A percentile compares a stretch with the other conserved stretches of the same genome.
Conservation (phyloP, 1,284 basidiomycete species). For the Ceratobasidium theobromae region DNA sequence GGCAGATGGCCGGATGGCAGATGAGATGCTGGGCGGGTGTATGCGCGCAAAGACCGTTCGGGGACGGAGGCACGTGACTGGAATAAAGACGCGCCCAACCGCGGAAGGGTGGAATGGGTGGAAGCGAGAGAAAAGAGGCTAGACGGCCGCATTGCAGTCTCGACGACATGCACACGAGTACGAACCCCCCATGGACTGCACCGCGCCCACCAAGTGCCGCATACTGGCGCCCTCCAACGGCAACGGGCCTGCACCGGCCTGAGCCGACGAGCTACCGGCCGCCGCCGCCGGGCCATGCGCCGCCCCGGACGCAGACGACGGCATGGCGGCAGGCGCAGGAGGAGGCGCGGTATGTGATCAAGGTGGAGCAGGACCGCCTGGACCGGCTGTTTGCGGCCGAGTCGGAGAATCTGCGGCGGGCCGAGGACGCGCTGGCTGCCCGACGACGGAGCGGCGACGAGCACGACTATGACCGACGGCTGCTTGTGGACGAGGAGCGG, state of each 20-base stretch:
- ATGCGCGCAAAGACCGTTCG: neutral
- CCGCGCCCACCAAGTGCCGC: slow-evolving; percentile 5
- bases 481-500: neutral
- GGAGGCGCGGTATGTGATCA: slow-evolving; percentile 17
- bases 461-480: neutral
- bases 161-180: slow-evolving; percentile 20
- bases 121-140: too few relatives aligned
- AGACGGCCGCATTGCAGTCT: too few relatives aligned
- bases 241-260: slow-evolving; percentile 10
- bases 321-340: slow-evolving; percentile 9
- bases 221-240: slow-evolving; percentile 14
- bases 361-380: slow-evolving; percentile 21
- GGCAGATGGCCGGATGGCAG: too few relatives aligned
- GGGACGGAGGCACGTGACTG: neutral
- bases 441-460: neutral
- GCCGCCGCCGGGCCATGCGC: neutral
- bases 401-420: slow-evolving; percentile 15
- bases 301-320: neutral
- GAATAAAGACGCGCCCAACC: neutral
- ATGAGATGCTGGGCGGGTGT: neutral
- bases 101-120: neutral
- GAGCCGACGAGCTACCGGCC: neutral
- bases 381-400: slow-evolving; percentile 23
- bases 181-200: slow-evolving; percentile 1
- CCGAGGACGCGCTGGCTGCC: slow-evolving; percentile 9